Evolutionary conservation across 2,329 filamentous ascomycete species (phyloP).

Genomic region (Colletotrichum filicis): DNA sequence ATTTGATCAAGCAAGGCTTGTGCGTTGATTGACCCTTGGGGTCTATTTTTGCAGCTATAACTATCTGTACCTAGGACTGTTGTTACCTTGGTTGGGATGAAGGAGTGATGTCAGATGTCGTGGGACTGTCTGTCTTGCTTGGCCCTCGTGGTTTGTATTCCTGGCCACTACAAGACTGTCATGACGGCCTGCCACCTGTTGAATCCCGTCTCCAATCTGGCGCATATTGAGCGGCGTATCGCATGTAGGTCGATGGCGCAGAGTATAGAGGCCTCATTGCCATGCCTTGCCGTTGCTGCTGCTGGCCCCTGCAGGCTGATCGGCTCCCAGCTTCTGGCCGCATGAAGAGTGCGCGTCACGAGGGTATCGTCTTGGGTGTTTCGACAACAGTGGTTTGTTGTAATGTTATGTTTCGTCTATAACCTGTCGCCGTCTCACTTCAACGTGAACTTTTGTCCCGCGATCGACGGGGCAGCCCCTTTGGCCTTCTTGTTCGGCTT

Average conservation of each 20-base stretch:
- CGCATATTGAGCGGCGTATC: background rate
- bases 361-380: background rate
- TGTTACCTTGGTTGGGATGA: background rate
- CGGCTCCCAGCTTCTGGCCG: background rate
- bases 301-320: background rate
- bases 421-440: conserved; percentile 55
- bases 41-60: background rate
- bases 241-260: background rate
- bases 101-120: background rate
- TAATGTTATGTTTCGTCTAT: background rate
- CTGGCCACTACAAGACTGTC: background rate
- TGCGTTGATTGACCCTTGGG: background rate
- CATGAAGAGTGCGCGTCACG: background rate
- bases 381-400: background rate
- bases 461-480: conserved; percentile 62
- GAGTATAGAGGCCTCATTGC: background rate
- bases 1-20: background rate
- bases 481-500: conserved; percentile 65
- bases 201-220: background rate
- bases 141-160: background rate
- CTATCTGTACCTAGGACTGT: background rate
- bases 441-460: conserved; percentile 71
- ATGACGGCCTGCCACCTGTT: background rate
- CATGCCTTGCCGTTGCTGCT: background rate
- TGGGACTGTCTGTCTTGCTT: background rate